Base-by-base conservation (phyloP, 2,329 filamentous ascomycete genomes). In the Cryphonectria carpinicola region DNA sequence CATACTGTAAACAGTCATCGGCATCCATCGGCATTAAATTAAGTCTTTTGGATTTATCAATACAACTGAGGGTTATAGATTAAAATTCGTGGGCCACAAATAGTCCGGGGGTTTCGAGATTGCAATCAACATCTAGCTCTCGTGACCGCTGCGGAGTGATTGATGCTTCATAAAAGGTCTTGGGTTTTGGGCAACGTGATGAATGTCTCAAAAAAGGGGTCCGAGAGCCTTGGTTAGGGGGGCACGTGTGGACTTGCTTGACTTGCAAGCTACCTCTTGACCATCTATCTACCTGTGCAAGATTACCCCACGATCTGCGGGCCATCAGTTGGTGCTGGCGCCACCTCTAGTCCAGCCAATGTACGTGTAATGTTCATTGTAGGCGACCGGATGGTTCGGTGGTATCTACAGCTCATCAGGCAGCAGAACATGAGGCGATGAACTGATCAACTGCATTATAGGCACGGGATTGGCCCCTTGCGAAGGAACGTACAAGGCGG, bases 221-320 rank as follows among this genome's bases (percentile, higher is more conserved):
- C n/a, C 49, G 52, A 32, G 54, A 4, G 54, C 13, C 28, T 3
- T 32, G 54, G 14, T 32, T 19, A 17, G 54, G 25, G 54, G 32
- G 54, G 46, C 54, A 58, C 54, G 54, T 58, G 54, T 58, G 54
- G 14, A 58, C 25, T 32, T 32, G 25, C 46, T n/a, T 11, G 10
- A 6, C 22, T 49, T 3, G 19, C 1, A 49, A 58, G 54, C 54
- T 35, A 32, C 25, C 52, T n/a, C 46, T 39, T 64, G 61, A 64
- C 61, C 61, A 32, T 58, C n/a, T 25, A n/a, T 3, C 4, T n/a
- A 28, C 28, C 28, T 43, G 41, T 43, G 22, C n/a, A 46, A 28
- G 61, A 28, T 25, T 64, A 64, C 61, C 61, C 61, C 61, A 64
- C 61, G 61, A 46, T 64, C n/a, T 17, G 61, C n/a, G n/a, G 37